A percentile compares a stretch with the other conserved stretches of the same genome.
phyloP scores from a whole-genome alignment of 208 protist species.

The Perkinsela sp. region DNA sequence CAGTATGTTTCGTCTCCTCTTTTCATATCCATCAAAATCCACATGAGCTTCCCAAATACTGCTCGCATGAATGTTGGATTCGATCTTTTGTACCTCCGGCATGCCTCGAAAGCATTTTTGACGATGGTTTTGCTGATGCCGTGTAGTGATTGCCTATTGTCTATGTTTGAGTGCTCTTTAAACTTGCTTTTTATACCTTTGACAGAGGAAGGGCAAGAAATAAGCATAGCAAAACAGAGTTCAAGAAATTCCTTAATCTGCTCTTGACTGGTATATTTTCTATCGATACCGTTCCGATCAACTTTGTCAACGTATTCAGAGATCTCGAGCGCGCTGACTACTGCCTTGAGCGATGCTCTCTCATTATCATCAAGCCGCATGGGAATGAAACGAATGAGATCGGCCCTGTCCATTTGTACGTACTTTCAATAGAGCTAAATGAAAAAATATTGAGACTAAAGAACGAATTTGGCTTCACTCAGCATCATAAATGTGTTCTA shows the following conservation, averaged over 20 bases:
- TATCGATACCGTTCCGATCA: slow-evolving; percentile 2
- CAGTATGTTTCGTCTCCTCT: slow-evolving; percentile 25
- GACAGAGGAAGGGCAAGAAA: slow-evolving; percentile 2
- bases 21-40: slow-evolving; percentile 75
- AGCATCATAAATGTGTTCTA: too few species aligned
- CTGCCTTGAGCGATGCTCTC: slow-evolving; percentile 5
- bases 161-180: slow-evolving; percentile 4
- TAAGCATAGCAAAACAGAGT: slow-evolving; percentile 2
- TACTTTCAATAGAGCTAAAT: too few species aligned
- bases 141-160: slow-evolving; percentile 9
- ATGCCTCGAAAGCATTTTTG: slow-evolving; percentile 68
- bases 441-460: too few species aligned
- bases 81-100: slow-evolving; percentile 81
- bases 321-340: slow-evolving; percentile 5
- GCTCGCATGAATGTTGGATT: slow-evolving; percentile 71
- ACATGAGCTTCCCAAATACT: slow-evolving; percentile 83
- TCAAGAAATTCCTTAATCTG: slow-evolving; percentile 5
- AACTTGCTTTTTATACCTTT: slow-evolving; percentile 11
- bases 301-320: slow-evolving; percentile 12
- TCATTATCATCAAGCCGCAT: slow-evolving; percentile 7
- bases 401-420: neutral
- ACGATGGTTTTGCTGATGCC: slow-evolving; percentile 28
- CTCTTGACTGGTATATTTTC: neutral
- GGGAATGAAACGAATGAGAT: slow-evolving; percentile 5
- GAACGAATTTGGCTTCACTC: too few species aligned